A percentile compares a stretch with the other conserved stretches of the same genome.
phyloP scores from a whole-genome alignment of 208 protist species.

The Leishmania martiniquensis region DNA sequence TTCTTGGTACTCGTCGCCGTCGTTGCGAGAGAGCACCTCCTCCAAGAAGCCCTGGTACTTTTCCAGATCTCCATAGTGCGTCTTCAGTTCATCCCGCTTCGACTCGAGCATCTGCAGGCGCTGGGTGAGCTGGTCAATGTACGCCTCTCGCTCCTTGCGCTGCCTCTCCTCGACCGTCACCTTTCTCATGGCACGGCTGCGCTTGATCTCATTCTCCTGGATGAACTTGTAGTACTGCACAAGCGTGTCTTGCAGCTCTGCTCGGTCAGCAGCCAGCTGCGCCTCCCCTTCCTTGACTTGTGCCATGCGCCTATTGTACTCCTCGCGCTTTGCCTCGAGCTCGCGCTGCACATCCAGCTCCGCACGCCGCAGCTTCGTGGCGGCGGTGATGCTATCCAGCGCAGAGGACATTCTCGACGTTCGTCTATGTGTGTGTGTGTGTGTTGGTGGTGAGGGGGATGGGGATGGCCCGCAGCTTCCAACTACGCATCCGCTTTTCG shows the following conservation, averaged over 20 bases:
- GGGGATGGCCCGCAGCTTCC: slow-evolving; percentile 5
- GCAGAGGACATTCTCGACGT: slow-evolving; percentile 59
- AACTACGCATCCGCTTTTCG: not conserved
- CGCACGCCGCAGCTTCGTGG: slow-evolving; percentile 81
- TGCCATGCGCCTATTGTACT: slow-evolving; percentile 86
- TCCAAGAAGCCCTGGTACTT: slow-evolving; percentile 92
- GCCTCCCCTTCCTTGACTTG: slow-evolving; percentile 84
- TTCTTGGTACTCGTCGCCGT: slow-evolving; percentile 92
- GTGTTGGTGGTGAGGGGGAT: not conserved
- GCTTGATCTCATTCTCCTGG: slow-evolving; percentile 94
- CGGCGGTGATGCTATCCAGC: slow-evolving; percentile 91
- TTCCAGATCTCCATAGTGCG: slow-evolving; percentile 60
- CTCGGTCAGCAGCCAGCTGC: slow-evolving; percentile 72
- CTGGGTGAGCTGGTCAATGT: slow-evolving; percentile 71
- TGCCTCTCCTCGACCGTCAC: slow-evolving; percentile 83
- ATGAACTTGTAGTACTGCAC: slow-evolving; percentile 96
- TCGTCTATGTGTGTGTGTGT: not conserved
- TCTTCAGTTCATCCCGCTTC: slow-evolving; percentile 59
- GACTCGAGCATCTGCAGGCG: slow-evolving; percentile 59
- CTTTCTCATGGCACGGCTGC: slow-evolving; percentile 87
- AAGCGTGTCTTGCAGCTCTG: slow-evolving; percentile 89
- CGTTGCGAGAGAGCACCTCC: slow-evolving; percentile 88
- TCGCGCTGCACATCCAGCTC: slow-evolving; percentile 89
- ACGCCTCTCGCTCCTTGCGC: slow-evolving; percentile 84
- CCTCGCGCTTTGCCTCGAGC: slow-evolving; percentile 85